Percentiles rank a stretch among this genome's conserved stretches.
These are phyloP conservation scores for Xerocomellus amylosporus DNA, from an alignment of 768 basidiomycete species.

Conservation along the genomic window DNA sequence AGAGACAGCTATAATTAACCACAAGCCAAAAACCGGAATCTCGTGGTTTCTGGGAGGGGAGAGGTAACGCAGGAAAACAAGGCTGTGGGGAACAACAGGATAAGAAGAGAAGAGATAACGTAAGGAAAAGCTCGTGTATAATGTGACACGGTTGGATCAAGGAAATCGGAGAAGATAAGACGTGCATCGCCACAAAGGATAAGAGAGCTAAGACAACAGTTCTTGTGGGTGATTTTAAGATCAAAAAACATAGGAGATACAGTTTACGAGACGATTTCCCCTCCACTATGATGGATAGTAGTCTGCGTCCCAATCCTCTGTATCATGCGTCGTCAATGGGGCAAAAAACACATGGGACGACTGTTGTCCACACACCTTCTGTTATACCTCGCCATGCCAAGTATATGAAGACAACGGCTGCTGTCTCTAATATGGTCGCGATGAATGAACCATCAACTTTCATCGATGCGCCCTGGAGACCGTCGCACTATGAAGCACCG, in stretches of 20 bases:
- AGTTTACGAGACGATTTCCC: not conserved
- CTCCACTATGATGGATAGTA: constrained; percentile 41
- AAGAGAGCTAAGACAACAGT: constrained; percentile 7
- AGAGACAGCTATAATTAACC: not conserved
- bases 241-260: constrained; percentile 14
- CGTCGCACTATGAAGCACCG: constrained; percentile 9
- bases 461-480: constrained; percentile 51
- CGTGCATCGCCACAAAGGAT: constrained; percentile 5
- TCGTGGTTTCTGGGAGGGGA: not conserved
- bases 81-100: not conserved
- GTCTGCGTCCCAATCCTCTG: constrained; percentile 53
- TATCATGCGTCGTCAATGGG: not conserved
- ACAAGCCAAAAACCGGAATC: not conserved
- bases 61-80: constrained; percentile 8
- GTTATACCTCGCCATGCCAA: constrained; percentile 87
- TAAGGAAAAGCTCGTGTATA: not conserved
- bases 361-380: constrained; percentile 55
- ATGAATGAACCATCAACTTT: constrained; percentile 87
- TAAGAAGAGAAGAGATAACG: not conserved
- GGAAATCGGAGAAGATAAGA: not conserved
- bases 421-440: constrained; percentile 80
- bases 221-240: constrained; percentile 2
- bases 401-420: constrained; percentile 63
- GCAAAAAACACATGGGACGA: not conserved
- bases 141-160: not conserved